A percentile compares a stretch with the other conserved stretches of the same genome.
Evolutionary conservation across 106 monocot genomes (phyloP).

Genomic region (Narthecium ossifragum): DNA sequence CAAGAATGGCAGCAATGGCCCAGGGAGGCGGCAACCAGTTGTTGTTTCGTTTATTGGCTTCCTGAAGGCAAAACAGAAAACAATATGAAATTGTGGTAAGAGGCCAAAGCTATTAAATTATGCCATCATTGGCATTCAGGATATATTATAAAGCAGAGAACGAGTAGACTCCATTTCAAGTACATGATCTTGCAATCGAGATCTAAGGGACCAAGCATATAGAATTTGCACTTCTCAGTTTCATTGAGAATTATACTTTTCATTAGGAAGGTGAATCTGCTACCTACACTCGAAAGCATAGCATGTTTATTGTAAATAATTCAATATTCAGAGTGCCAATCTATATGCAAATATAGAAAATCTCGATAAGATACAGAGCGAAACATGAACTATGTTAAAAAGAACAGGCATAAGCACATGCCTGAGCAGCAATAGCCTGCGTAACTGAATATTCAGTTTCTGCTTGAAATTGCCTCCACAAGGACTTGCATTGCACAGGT

Average conservation of each 20-base stretch:
- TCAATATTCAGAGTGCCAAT: too few relatives aligned
- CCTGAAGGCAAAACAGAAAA: conserved; percentile 29
- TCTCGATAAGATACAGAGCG: background rate
- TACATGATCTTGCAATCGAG: too few relatives aligned
- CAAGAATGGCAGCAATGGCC: conserved; percentile 77
- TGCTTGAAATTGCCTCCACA: conserved; percentile 90
- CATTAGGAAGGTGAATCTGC: too few relatives aligned
- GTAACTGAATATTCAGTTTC: conserved; percentile 90
- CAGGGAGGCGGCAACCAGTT: conserved; percentile 96
- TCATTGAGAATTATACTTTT: too few relatives aligned
- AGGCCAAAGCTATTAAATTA: background rate
- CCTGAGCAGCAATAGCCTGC: conserved; percentile 94
- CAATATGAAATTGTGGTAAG: background rate
- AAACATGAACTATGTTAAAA: background rate
- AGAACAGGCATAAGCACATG: conserved; percentile 2
- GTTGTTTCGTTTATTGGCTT: conserved; percentile 85
- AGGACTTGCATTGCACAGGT: conserved; percentile 88
- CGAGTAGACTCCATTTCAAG: too few relatives aligned
- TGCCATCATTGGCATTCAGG: background rate
- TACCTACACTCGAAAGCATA: too few relatives aligned
- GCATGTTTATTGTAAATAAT: too few relatives aligned
- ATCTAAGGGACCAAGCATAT: too few relatives aligned
- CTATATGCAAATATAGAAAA: too few relatives aligned
- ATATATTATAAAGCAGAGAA: too few relatives aligned
- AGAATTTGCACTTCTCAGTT: too few relatives aligned